phyloP scores from a whole-genome alignment of 495 filamentous ascomycete species.

The Hapsidospora chrysogenum region DNA sequence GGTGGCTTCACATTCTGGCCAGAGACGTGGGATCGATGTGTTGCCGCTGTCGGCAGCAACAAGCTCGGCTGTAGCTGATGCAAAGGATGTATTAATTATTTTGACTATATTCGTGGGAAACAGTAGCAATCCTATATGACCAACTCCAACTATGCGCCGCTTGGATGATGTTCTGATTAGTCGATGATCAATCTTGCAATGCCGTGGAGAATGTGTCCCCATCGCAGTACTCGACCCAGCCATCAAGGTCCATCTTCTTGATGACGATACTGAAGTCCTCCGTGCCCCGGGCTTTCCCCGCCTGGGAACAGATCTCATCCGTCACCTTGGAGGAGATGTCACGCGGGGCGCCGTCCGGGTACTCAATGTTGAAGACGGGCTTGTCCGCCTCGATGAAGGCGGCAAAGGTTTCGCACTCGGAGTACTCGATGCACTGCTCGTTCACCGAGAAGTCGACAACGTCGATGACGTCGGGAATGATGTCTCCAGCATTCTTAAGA shows the following conservation, averaged over 20 bases:
- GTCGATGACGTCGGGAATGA: slow-evolving; percentile 37
- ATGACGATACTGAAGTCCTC: slow-evolving; percentile 42
- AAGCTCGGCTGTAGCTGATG: no score
- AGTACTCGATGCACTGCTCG: slow-evolving; percentile 48
- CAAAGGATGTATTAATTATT: no score
- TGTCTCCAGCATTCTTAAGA: slow-evolving; percentile 47
- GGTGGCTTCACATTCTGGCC: not conserved
- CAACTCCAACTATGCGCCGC: no score
- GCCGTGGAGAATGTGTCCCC: slow-evolving; percentile 1
- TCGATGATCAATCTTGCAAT: not conserved
- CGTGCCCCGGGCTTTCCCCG: slow-evolving; percentile 4
- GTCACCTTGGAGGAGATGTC: slow-evolving; percentile 13
- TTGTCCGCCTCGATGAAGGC: slow-evolving; percentile 41
- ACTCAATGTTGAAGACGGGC: slow-evolving; percentile 64
- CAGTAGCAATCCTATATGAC: no score
- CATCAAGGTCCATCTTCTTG: slow-evolving; percentile 44
- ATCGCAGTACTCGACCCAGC: slow-evolving; percentile 37
- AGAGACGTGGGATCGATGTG: not conserved
- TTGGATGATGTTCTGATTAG: no score
- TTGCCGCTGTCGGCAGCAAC: not conserved
- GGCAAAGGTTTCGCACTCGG: slow-evolving; percentile 34
- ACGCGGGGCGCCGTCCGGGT: slow-evolving; percentile 28
- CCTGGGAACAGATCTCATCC: not conserved
- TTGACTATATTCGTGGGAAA: no score
- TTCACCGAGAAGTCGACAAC: slow-evolving; percentile 53